These are phyloP conservation scores for Plantago ovata DNA, from an alignment of 257 asterid genomes.

Conservation along the genomic window DNA sequence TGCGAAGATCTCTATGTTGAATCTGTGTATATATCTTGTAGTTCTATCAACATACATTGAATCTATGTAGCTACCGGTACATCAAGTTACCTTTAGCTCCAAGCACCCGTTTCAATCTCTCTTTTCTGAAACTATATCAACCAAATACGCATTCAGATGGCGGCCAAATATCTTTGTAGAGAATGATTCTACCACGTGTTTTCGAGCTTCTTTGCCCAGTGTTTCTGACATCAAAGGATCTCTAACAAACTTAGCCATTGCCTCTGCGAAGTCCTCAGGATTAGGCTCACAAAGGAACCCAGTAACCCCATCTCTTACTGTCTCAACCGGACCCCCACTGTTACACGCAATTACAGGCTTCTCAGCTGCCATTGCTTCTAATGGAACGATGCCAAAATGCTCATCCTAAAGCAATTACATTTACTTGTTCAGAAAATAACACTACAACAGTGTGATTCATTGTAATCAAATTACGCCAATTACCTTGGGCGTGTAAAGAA, in stretches of 20 bases:
- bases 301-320: conserved; percentile 59
- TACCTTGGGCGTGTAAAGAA: conserved; percentile 88
- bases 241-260: conserved; percentile 64
- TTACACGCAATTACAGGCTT: conserved; percentile 94
- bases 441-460: too few relatives aligned
- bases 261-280: conserved; percentile 64
- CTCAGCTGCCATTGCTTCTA: conserved; percentile 95
- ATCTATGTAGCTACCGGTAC: neutral
- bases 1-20: too few relatives aligned
- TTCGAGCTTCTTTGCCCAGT: conserved; percentile 72
- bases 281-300: conserved; percentile 82
- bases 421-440: neutral
- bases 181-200: conserved; percentile 60
- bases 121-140: conserved; percentile 57
- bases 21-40: too few relatives aligned
- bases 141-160: conserved; percentile 54
- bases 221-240: conserved; percentile 59
- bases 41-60: neutral
- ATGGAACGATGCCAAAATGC: conserved; percentile 95
- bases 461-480: too few relatives aligned
- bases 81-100: neutral
- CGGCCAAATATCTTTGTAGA: conserved; percentile 79
- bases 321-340: conserved; percentile 95
- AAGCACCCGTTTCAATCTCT: conserved; percentile 35
- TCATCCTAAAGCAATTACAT: conserved; percentile 50